Percentiles rank a stretch among this genome's conserved stretches.
These are phyloP conservation scores for Kodamaea derodonti DNA, from an alignment of 1,139 yeast species.

Conservation along the genomic window DNA sequence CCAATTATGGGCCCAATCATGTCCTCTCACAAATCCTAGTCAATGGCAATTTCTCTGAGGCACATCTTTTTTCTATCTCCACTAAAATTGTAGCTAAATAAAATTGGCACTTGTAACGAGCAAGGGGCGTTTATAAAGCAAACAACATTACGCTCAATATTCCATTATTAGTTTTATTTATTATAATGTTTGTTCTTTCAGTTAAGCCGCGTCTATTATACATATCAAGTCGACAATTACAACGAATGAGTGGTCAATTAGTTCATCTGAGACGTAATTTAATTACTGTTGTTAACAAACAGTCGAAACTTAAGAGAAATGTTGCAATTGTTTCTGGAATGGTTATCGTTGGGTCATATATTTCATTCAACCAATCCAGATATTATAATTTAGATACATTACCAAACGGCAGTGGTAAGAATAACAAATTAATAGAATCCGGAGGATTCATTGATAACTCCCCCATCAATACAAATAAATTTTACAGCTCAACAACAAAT, in stretches of 20 bases:
- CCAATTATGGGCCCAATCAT: too few species aligned
- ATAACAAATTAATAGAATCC: conserved; percentile 8
- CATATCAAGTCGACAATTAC: conserved; percentile 20
- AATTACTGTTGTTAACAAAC: conserved; percentile 5
- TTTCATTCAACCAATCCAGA: conserved; percentile 39
- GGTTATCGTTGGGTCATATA: conserved; percentile 43
- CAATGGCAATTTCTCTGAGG: too few species aligned
- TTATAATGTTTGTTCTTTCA: conserved; percentile 30
- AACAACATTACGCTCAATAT: too few species aligned
- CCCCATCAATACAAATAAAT: conserved; percentile 20
- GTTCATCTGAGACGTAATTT: conserved; percentile 5
- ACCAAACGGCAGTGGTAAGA: conserved; percentile 9
- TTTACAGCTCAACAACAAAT: conserved; percentile 44
- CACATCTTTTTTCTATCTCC: conserved; percentile 1
- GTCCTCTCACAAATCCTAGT: too few species aligned
- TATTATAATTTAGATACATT: conserved; percentile 43
- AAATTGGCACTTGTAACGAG: neutral
- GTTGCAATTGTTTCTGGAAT: conserved; percentile 45
- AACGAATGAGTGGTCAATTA: conserved; percentile 11
- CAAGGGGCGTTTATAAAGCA: too few species aligned
- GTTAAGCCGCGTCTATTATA: conserved; percentile 29
- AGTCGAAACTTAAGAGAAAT: conserved; percentile 19
- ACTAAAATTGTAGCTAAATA: too few species aligned
- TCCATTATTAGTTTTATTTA: neutral
- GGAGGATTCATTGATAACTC: conserved; percentile 8